Conservation (phyloP, 1,139 yeast genomes). For the Hyphopichia khmerensis region DNA sequence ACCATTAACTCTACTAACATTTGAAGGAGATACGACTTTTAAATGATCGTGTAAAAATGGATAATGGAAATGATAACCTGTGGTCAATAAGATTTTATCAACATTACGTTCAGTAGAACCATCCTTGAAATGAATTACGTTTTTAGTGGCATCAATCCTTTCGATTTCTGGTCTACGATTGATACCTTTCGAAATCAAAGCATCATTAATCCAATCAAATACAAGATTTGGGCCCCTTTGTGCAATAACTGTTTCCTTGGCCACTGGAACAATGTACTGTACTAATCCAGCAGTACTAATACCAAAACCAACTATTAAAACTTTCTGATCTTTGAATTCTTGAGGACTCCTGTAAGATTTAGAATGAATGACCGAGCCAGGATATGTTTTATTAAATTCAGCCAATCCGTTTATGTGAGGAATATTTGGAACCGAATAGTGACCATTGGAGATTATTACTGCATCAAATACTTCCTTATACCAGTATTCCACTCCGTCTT, state of each 20-base stretch:
- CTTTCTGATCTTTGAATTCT: conserved; percentile 40
- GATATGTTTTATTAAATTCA: conserved; percentile 44
- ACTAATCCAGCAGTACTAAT: conserved; percentile 51
- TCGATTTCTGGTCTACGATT: conserved; percentile 28
- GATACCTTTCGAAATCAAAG: conserved; percentile 37
- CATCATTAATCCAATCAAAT: conserved; percentile 33
- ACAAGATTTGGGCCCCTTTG: conserved; percentile 31
- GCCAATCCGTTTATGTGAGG: conserved; percentile 53
- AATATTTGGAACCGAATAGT: conserved; percentile 50
- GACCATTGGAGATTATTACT: conserved; percentile 55
- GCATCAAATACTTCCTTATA: conserved; percentile 45
- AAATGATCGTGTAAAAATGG: conserved; percentile 27
- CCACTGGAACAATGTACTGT: conserved; percentile 47
- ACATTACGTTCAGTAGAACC: conserved; percentile 22
- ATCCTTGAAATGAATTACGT: conserved; percentile 27
- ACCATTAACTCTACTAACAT: conserved; percentile 31
- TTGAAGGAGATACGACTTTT: conserved; percentile 23
- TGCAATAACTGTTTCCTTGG: conserved; percentile 36
- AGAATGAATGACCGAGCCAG: conserved; percentile 56
- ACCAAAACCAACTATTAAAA: conserved; percentile 51
- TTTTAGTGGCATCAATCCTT: conserved; percentile 21
- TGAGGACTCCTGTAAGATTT: conserved; percentile 55
- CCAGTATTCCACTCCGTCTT: conserved; percentile 30
- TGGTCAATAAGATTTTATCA: conserved; percentile 32
- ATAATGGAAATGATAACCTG: conserved; percentile 39